Evolutionary conservation across 1,139 yeast genomes (phyloP).

Genomic region (Blastobotrys elegans): DNA sequence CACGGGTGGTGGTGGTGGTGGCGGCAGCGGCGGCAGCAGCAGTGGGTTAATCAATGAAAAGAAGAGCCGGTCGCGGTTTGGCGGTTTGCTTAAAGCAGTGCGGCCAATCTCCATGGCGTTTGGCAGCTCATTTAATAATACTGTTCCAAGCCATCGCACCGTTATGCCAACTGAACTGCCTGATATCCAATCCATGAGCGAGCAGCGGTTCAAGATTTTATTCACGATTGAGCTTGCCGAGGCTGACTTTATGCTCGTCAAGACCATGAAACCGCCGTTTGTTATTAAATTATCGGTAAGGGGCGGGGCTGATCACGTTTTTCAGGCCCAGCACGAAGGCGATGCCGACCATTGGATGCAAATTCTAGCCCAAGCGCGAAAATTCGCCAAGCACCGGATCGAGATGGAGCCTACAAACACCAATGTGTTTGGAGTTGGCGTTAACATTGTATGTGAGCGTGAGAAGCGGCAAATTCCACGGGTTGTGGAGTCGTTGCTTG

Average conservation of each 20-base stretch:
- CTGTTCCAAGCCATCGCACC: conserved; percentile 46
- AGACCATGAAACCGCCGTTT: conserved; percentile 17
- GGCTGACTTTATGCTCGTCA: conserved; percentile 27
- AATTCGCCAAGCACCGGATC: conserved; percentile 31
- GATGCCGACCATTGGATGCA: conserved; percentile 78
- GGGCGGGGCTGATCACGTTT: conserved; percentile 46
- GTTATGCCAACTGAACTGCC: conserved; percentile 59
- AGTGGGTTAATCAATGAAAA: conserved; percentile 5
- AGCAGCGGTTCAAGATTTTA: conserved; percentile 52
- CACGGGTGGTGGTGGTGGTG: conserved; percentile 7
- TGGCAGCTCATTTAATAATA: conserved; percentile 25
- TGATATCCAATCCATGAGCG: conserved; percentile 40
- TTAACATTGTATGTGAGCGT: conserved; percentile 66
- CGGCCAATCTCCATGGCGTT: conserved; percentile 41
- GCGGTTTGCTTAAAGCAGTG: conserved; percentile 38
- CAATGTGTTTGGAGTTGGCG: conserved; percentile 85
- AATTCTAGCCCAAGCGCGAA: conserved; percentile 38
- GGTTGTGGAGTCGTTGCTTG: conserved; percentile 59
- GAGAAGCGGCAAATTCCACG: conserved; percentile 60
- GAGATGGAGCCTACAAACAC: conserved; percentile 30
- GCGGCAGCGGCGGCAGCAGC: not conserved
- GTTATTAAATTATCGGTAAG: conserved; percentile 59
- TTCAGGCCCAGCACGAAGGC: conserved; percentile 62
- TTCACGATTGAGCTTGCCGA: conserved; percentile 51
- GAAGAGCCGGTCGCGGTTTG: conserved; percentile 27